These are phyloP conservation scores for Boletus vermiculosoides DNA, from an alignment of 768 basidiomycete species.

Conservation along the genomic window DNA sequence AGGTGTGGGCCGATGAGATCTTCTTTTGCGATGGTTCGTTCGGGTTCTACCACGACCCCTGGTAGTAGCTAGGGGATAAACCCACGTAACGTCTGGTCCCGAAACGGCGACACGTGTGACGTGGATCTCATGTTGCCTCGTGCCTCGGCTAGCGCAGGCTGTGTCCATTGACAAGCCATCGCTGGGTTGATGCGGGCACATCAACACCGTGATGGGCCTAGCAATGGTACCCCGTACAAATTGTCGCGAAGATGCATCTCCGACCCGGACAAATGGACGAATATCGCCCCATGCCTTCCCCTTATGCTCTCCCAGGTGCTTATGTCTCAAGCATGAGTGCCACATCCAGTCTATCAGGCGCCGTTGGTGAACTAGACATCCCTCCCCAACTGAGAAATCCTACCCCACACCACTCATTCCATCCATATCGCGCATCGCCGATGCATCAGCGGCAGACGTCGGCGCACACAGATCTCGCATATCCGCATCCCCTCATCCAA, in stretches of 20 bases:
- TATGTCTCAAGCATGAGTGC: conserved; percentile 46
- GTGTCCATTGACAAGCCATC: conserved; percentile 23
- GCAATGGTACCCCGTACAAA: conserved; percentile 29
- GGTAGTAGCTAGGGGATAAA: conserved; percentile 14
- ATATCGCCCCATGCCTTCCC: conserved; percentile 32
- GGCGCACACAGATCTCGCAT: conserved; percentile 20
- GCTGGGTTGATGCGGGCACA: conserved; percentile 28
- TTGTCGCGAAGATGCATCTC: conserved; percentile 31
- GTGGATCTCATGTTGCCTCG: conserved; percentile 31
- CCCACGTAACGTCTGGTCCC: conserved; percentile 29
- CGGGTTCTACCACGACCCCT: conserved; percentile 20
- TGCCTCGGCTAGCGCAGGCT: conserved; percentile 30
- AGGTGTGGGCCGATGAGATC: conserved; percentile 14
- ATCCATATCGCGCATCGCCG: conserved; percentile 25
- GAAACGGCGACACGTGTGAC: conserved; percentile 29
- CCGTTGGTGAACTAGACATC: conserved; percentile 55
- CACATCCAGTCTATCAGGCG: conserved; percentile 54
- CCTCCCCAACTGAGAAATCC: conserved; percentile 34
- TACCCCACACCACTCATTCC: conserved; percentile 27
- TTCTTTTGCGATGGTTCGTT: conserved; percentile 8
- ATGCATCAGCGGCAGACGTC: conserved; percentile 27
- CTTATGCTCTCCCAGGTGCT: conserved; percentile 32
- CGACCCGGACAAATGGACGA: conserved; percentile 42
- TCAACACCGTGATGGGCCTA: conserved; percentile 23
- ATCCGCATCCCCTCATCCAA: conserved; percentile 14